Conservation (phyloP, 2,329 filamentous ascomycete species). For the Pseudogymnoascus sp. region DNA sequence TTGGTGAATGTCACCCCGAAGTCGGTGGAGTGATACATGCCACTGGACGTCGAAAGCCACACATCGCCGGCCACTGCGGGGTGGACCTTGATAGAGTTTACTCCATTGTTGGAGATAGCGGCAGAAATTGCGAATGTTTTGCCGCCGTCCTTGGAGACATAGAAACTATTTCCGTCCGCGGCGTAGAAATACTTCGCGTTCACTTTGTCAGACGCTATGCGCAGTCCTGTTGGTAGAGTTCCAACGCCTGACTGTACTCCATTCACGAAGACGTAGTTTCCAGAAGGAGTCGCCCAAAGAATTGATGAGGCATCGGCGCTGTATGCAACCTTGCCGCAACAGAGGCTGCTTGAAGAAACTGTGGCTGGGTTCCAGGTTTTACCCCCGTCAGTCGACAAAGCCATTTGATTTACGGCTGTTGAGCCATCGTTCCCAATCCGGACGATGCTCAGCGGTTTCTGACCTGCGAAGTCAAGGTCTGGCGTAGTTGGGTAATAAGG, state of each 20-base stretch:
- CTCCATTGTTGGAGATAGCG: constrained; percentile 34
- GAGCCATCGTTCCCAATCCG: constrained; percentile 41
- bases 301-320: constrained; percentile 46
- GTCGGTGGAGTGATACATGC: constrained; percentile 48
- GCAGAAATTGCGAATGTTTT: constrained; percentile 38
- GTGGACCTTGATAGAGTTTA: constrained; percentile 52
- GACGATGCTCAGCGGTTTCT: constrained; percentile 37
- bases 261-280: constrained; percentile 32
- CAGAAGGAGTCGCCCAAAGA: constrained; percentile 39
- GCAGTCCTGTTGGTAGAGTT: constrained; percentile 3
- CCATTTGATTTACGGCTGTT: constrained; percentile 35
- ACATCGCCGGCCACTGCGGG: constrained; percentile 54
- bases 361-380: constrained; percentile 41
- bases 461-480: constrained; percentile 15
- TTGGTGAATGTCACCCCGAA: constrained; percentile 38
- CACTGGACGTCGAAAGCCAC: constrained; percentile 48
- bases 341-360: constrained; percentile 36
- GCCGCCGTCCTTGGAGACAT: constrained; percentile 44
- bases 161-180: constrained; percentile 30
- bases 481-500: constrained; percentile 5
- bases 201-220: constrained; percentile 48
- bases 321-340: constrained; percentile 40
- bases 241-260: not conserved
- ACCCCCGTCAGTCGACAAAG: constrained; percentile 46
- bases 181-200: constrained; percentile 41